Conservation (phyloP, 179 eudicot species). For the Sideroxylon spinosum region DNA sequence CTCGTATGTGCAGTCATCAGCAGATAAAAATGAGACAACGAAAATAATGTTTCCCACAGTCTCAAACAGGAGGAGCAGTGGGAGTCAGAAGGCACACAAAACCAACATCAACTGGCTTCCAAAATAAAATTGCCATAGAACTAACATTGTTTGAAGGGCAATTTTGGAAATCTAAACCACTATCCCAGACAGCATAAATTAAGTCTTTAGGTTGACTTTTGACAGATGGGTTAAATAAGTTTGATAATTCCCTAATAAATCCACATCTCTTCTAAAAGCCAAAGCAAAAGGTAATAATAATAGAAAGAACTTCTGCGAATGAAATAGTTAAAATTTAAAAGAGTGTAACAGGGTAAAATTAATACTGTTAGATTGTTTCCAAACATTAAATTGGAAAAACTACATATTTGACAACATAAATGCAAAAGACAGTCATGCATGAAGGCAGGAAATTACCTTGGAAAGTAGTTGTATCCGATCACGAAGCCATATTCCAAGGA, state of each 20-base stretch:
- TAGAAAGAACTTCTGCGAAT: background rate
- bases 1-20: background rate
- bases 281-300: background rate
- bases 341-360: background rate
- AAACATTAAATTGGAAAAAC: background rate
- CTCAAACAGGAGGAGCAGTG: background rate
- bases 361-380: background rate
- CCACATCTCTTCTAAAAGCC: background rate
- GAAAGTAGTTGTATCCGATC: conserved; percentile 53
- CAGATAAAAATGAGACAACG: background rate
- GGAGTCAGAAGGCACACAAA: background rate
- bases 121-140: background rate
- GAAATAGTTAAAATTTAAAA: background rate
- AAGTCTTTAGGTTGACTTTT: background rate
- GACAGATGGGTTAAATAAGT: background rate
- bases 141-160: background rate
- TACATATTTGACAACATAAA: background rate
- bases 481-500: conserved; percentile 71
- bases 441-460: conserved; percentile 2
- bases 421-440: background rate
- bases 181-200: background rate
- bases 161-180: conserved; percentile 5
- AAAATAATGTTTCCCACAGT: background rate
- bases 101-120: conserved; percentile 2
- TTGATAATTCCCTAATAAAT: background rate